Conservation (phyloP, 306 rosid species). For the Ochetophila trinervis region DNA sequence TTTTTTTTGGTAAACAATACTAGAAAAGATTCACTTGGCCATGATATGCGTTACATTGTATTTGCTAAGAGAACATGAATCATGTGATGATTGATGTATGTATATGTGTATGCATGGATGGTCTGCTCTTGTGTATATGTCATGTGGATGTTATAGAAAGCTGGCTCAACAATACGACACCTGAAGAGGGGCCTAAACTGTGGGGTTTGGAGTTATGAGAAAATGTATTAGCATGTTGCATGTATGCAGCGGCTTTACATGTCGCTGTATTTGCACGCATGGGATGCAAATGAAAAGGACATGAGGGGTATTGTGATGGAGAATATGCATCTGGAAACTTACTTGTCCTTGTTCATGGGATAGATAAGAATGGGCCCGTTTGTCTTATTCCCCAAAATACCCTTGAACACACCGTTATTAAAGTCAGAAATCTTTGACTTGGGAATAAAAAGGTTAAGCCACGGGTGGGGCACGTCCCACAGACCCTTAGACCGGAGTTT, state of each 20-base stretch:
- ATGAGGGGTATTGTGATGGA: neutral
- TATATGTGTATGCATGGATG: too few relatives aligned
- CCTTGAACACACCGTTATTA: constrained; percentile 83
- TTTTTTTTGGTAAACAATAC: too few relatives aligned
- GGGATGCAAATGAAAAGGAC: constrained; percentile 6
- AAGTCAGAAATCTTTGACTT: constrained; percentile 82
- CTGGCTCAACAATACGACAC: too few relatives aligned
- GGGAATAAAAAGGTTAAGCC: constrained; percentile 96
- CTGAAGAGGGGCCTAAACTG: too few relatives aligned
- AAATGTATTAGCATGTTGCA: constrained; percentile 11
- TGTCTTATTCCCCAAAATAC: constrained; percentile 82
- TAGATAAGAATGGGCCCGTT: constrained; percentile 97
- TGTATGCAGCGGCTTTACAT: constrained; percentile 14
- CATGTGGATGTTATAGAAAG: too few relatives aligned
- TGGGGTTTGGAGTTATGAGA: too few relatives aligned
- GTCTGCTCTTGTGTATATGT: too few relatives aligned
- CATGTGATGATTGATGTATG: too few relatives aligned
- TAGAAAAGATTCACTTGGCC: too few relatives aligned
- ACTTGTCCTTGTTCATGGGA: constrained; percentile 92
- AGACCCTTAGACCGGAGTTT: constrained; percentile 83
- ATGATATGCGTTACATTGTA: too few relatives aligned
- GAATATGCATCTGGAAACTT: constrained; percentile 28
- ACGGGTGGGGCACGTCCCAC: constrained; percentile 98
- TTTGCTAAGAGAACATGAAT: too few relatives aligned
- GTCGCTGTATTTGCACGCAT: neutral